phyloP scores from a whole-genome alignment of 345 rosid species.

The Excoecaria agallocha region DNA sequence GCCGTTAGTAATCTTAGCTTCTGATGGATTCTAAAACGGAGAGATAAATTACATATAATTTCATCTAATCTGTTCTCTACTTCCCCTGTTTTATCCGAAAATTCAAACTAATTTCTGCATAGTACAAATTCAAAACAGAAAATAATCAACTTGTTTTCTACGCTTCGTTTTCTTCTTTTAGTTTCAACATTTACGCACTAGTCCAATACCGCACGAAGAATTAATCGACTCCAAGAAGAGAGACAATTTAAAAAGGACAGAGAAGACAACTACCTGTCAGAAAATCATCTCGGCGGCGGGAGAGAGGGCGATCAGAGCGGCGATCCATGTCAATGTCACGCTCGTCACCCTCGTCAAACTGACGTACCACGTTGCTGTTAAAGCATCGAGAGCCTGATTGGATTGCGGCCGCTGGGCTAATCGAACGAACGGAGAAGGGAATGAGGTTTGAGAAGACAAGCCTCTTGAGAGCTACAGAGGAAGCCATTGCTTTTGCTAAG shows the following conservation, averaged over 20 bases:
- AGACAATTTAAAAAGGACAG: not conserved
- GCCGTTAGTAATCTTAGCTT: not conserved
- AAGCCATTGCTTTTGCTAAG: conserved; percentile 32
- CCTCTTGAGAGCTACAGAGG: conserved; percentile 33
- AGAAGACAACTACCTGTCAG: conserved; percentile 31
- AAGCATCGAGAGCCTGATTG: conserved; percentile 36
- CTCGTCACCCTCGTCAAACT: conserved; percentile 19
- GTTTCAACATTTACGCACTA: too few relatives aligned
- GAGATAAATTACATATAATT: not conserved
- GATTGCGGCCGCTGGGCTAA: conserved; percentile 20
- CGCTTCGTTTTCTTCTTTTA: too few relatives aligned
- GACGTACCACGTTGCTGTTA: conserved; percentile 36
- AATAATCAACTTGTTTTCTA: too few relatives aligned
- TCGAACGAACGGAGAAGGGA: conserved; percentile 12
- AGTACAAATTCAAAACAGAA: too few relatives aligned
- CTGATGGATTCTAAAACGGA: not conserved
- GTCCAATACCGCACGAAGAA: too few relatives aligned
- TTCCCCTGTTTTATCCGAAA: not conserved
- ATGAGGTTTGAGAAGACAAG: conserved; percentile 27
- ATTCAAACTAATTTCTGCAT: too few relatives aligned
- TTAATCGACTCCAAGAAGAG: too few relatives aligned
- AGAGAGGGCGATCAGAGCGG: conserved; percentile 16
- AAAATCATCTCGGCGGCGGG: conserved; percentile 18
- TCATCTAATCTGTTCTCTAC: not conserved
- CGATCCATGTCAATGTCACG: conserved; percentile 24